Percentiles rank a stretch among this genome's conserved stretches.
These are phyloP conservation scores for Paxillus rubicundulus DNA, from an alignment of 768 basidiomycete species.

Conservation along the genomic window DNA sequence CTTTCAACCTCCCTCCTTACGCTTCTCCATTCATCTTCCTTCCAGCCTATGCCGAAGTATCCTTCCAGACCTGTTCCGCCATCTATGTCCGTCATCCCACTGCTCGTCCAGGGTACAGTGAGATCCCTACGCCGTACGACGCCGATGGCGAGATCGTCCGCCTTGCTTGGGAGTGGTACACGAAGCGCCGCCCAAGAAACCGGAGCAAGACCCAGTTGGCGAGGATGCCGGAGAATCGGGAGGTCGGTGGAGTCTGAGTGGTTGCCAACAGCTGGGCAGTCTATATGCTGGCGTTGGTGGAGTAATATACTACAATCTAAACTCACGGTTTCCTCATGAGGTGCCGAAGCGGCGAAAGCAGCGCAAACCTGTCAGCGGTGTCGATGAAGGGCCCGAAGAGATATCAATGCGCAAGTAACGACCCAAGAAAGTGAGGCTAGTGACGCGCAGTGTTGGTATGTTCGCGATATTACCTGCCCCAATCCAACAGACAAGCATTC, in stretches of 20 bases:
- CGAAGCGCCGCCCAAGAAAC: constrained; percentile 63
- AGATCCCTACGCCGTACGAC: constrained; percentile 94
- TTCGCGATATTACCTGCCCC: too few species aligned
- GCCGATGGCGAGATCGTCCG: constrained; percentile 93
- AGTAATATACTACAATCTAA: neutral
- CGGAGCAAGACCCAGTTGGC: constrained; percentile 61
- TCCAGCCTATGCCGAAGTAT: constrained; percentile 85
- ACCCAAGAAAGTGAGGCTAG: too few species aligned
- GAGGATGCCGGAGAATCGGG: constrained; percentile 66
- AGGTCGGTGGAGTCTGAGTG: constrained; percentile 21
- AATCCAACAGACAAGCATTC: too few species aligned
- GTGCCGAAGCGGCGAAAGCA: too few species aligned
- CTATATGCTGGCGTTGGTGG: too few species aligned
- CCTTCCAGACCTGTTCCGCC: constrained; percentile 85
- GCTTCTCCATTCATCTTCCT: constrained; percentile 92
- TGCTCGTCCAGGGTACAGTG: constrained; percentile 92
- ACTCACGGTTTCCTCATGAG: too few species aligned
- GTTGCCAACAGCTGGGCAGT: too few species aligned
- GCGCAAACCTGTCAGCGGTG: too few species aligned
- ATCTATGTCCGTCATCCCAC: constrained; percentile 96
- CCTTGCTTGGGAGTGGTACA: constrained; percentile 96
- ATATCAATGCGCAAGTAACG: too few species aligned
- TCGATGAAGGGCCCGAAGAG: too few species aligned
- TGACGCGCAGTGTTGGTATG: too few species aligned
- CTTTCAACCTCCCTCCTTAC: constrained; percentile 83